Conservation (phyloP, 768 basidiomycete species). For the Kwoniella bestiolae region DNA sequence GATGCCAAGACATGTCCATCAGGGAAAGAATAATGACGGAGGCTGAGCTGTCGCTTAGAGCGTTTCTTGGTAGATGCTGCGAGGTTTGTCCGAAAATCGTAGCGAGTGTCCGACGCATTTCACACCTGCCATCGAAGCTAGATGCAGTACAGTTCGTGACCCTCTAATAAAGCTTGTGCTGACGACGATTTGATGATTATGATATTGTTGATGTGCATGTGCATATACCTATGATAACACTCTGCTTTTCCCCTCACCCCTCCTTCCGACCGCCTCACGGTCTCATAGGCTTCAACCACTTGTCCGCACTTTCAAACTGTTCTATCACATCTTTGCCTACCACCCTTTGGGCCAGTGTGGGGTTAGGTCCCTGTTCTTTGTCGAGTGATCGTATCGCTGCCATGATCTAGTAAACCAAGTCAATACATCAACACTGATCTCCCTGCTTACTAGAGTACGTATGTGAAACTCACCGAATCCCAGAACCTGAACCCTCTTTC, state of each 20-base stretch:
- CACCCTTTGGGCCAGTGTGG: constrained; percentile 64
- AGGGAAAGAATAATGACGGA: too few species aligned
- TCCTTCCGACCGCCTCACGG: constrained; percentile 1
- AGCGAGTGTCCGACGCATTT: too few species aligned
- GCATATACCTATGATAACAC: not conserved
- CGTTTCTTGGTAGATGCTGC: too few species aligned
- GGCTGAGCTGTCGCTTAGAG: too few species aligned
- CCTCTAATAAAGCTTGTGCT: too few species aligned
- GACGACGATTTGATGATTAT: too few species aligned
- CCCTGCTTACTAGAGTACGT: too few species aligned
- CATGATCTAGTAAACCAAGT: constrained; percentile 58
- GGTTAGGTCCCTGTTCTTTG: constrained; percentile 58
- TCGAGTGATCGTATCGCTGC: constrained; percentile 87
- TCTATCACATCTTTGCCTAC: constrained; percentile 86
- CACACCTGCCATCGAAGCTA: not conserved
- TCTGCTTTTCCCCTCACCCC: not conserved
- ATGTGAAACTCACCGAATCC: constrained; percentile 94
- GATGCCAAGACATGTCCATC: too few species aligned
- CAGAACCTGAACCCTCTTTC: constrained; percentile 98
- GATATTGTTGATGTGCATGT: not conserved
- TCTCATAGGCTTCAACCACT: constrained; percentile 75
- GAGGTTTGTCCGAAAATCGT: too few species aligned
- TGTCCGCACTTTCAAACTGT: constrained; percentile 94
- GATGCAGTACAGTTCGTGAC: not conserved
- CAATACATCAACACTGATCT: not conserved